Base-by-base conservation (phyloP, 2,329 filamentous ascomycete genomes). In the Botryotinia convoluta region DNA sequence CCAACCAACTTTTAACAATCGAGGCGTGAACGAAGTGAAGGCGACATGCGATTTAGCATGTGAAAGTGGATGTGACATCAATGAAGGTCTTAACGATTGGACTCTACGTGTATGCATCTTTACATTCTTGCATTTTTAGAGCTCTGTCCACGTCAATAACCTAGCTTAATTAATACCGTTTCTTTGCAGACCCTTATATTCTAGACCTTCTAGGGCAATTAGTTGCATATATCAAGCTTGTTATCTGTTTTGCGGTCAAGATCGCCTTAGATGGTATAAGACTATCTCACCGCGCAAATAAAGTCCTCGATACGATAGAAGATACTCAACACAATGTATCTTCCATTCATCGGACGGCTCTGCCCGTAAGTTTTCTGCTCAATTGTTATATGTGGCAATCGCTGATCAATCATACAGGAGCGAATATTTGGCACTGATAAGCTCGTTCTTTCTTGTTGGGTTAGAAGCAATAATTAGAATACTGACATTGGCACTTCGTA, bases 401-500 rank as follows among this genome's bases (percentile, higher is more conserved):
- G 72, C 72, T 75, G 62, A 75, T 65, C 64, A 59, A 48, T 69
- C 64, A 35, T 45, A 72, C 74, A 94, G 92, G 82, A 88, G 88
- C 83, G 95, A 99, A 84, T 98, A 98, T 84, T 84, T 97, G 76
- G 94, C 95, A 57, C 89, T 99, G 61, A 83, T 96, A 64, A 90
- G 91, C 72, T 98, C 95, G 12, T 92, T 98, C 79, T 79, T 93
- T 70, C 88, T 99, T 54, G 91, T 98, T 74, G 87, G 90, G 64
- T 87, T 97, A 77, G 96, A 99, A 83, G 90, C 91, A 73, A 80
- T 97, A 74, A 92, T 97, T 79, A 91, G 95, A 78, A 86, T 97
- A 74, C 89, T 97, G 75, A 98, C 96, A 2, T 88, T 98, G 75
- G 93, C 93, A 51, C 88, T 99, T 60, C 96, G 92, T 95, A 84